Conservation (phyloP, 495 filamentous ascomycete species). For the Penicillium steckii region DNA sequence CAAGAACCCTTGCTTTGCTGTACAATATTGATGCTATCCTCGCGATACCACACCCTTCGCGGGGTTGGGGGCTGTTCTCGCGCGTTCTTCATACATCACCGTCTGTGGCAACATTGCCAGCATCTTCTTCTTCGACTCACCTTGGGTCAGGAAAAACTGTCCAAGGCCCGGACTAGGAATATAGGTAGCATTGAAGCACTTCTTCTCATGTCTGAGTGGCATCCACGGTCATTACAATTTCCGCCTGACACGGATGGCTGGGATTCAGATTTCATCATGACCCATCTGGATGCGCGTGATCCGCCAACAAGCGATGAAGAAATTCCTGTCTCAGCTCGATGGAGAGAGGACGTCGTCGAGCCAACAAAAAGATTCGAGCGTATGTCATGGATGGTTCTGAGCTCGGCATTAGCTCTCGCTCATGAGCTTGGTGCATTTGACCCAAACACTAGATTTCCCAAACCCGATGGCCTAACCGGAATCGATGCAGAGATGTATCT, state of each 20-base stretch:
- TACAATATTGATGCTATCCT: slow-evolving; percentile 42
- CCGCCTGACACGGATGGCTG: slow-evolving; percentile 35
- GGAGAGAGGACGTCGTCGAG: slow-evolving; percentile 35
- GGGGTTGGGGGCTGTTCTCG: slow-evolving; percentile 33
- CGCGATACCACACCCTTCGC: slow-evolving; percentile 33
- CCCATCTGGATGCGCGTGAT: slow-evolving; percentile 18
- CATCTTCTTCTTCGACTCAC: slow-evolving; percentile 38
- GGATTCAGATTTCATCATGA: slow-evolving; percentile 27
- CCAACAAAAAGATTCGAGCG: slow-evolving; percentile 38
- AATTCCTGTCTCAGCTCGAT: slow-evolving; percentile 20
- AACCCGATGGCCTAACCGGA: slow-evolving; percentile 4
- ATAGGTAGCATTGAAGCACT: slow-evolving; percentile 41
- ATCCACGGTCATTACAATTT: slow-evolving; percentile 39
- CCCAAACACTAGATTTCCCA: neutral
- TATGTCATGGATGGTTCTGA: slow-evolving; percentile 45
- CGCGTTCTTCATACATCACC: slow-evolving; percentile 38
- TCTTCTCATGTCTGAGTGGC: slow-evolving; percentile 42
- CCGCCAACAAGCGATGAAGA: slow-evolving; percentile 16
- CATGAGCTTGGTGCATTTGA: slow-evolving; percentile 41
- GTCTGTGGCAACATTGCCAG: slow-evolving; percentile 45
- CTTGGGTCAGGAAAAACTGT: slow-evolving; percentile 38
- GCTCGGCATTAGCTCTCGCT: slow-evolving; percentile 35
- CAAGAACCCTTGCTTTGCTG: slow-evolving; percentile 42
- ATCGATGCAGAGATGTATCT: slow-evolving; percentile 19
- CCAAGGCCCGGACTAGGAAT: slow-evolving; percentile 28